Evolutionary conservation across 2,329 filamentous ascomycete genomes (phyloP), one percentile per base, ranked within the genome.

Genomic region (Byssochlamys sp.): DNA sequence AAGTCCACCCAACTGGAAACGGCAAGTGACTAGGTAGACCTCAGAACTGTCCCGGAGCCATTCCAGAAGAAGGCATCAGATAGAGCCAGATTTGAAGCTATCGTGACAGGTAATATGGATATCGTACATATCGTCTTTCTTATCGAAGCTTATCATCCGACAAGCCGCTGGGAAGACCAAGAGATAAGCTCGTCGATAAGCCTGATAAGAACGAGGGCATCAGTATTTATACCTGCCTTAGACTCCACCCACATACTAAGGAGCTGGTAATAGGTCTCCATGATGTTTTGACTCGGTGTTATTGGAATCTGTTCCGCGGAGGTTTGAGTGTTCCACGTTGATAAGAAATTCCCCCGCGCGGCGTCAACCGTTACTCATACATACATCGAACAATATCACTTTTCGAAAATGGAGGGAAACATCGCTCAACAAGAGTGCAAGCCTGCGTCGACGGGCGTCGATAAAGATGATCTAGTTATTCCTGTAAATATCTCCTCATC

Each of bases 391-490:
- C 39, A 24, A 51, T 51, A 51, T 11, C 49, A 51, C 49, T 51
- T 6, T 31, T 12, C 27, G 28, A 19, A 11, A 31, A 65, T 62
- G 59, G 60, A 61, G 55, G 60, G 60, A 33, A 63, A 61, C 33
- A 33, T 64, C 39, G 52, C 62, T 48, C 53, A 59, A 28, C 63
- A 66, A 51, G 57, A 62, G 27, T 64, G 60, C 28, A 61, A 60
- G 45, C 63, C 67, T 10, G 59, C 65, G 12, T 66, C 66, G 45
- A 69, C 66, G 6, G 75, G 69, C 1, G 71, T 78, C 14, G 71
- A 75, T 29, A 71, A 77, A 60, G 75, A 78, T 63, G 74, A 75
- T 50, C 64, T 78, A 24, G 66, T 71, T 39, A 77, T 77, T 61
- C 75, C 75, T 26, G 74, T 76, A 64, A 61, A 63, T 61, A 39